Percentiles rank a stretch among this genome's conserved stretches.
These are phyloP conservation scores for Saitozyma sp. DNA, from an alignment of 768 basidiomycete genomes.

Conservation along the genomic window DNA sequence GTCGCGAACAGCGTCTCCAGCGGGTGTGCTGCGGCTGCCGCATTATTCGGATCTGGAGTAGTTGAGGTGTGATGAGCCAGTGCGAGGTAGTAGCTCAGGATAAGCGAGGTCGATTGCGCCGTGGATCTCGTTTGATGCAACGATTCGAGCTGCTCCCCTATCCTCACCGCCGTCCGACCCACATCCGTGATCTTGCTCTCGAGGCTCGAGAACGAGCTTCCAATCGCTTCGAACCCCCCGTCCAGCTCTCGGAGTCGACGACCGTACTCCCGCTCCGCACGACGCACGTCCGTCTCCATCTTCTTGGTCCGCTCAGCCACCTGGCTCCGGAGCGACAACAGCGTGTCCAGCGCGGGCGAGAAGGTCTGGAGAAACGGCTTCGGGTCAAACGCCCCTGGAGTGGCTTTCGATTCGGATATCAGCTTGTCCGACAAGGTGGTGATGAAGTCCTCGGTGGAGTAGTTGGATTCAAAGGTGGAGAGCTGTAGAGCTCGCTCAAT, in stretches of 20 bases:
- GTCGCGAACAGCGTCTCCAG: slow-evolving; percentile 62
- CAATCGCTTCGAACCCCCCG: slow-evolving; percentile 90
- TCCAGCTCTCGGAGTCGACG: slow-evolving; percentile 91
- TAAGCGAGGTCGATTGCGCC: slow-evolving; percentile 88
- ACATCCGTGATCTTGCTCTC: slow-evolving; percentile 90
- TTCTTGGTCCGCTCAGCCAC: slow-evolving; percentile 86
- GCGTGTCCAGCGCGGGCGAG: slow-evolving; percentile 82
- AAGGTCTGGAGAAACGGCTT: slow-evolving; percentile 90
- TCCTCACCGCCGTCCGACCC: slow-evolving; percentile 87
- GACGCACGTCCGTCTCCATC: slow-evolving; percentile 85
- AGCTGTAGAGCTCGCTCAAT: slow-evolving; percentile 56
- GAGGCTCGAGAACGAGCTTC: slow-evolving; percentile 82
- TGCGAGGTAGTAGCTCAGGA: slow-evolving; percentile 92
- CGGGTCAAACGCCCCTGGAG: slow-evolving; percentile 88
- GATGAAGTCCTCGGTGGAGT: slow-evolving; percentile 84
- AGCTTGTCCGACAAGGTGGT: slow-evolving; percentile 81
- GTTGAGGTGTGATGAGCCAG: slow-evolving; percentile 59
- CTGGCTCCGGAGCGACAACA: slow-evolving; percentile 83
- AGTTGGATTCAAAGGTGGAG: slow-evolving; percentile 53
- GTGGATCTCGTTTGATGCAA: slow-evolving; percentile 87
- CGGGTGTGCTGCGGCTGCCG: slow-evolving; percentile 66
- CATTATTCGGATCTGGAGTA: slow-evolving; percentile 23
- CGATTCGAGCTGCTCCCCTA: slow-evolving; percentile 94
- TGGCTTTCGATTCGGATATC: slow-evolving; percentile 78
- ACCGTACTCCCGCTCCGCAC: slow-evolving; percentile 89